Conservation (phyloP, 495 filamentous ascomycete genomes). For the Friedmanniomyces endolithicus region DNA sequence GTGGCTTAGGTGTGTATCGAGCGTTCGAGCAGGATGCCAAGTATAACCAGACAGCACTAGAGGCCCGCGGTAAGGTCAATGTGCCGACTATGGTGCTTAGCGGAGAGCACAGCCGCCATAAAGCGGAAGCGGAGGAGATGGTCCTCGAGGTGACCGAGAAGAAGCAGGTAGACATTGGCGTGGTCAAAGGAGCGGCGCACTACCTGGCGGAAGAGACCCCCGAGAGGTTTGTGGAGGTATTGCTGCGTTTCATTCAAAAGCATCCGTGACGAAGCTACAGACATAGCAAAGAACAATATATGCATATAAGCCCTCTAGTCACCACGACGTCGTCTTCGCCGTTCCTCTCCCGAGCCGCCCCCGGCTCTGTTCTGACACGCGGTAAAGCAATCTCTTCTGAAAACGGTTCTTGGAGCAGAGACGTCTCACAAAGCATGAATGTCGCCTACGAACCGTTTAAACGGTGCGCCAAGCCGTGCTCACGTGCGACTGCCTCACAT, state of each 20-base stretch:
- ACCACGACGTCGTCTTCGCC: too few relatives aligned
- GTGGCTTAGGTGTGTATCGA: constrained; percentile 32
- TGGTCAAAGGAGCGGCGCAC: constrained; percentile 28
- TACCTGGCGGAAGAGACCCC: constrained; percentile 33
- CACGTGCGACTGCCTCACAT: too few relatives aligned
- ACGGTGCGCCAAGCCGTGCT: too few relatives aligned
- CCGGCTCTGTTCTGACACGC: too few relatives aligned
- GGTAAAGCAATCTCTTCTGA: too few relatives aligned
- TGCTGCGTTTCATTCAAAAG: constrained; percentile 16
- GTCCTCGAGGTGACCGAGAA: neutral
- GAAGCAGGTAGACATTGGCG: constrained; percentile 8
- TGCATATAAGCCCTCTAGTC: too few relatives aligned
- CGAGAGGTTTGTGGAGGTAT: constrained; percentile 25
- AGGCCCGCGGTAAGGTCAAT: constrained; percentile 31
- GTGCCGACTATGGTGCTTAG: constrained; percentile 30
- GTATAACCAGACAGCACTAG: constrained; percentile 28
- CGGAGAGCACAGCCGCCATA: constrained; percentile 20
- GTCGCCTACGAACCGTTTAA: too few relatives aligned
- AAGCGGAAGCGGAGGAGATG: neutral
- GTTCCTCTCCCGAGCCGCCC: too few relatives aligned
- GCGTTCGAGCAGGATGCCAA: constrained; percentile 34
- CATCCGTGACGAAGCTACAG: neutral
- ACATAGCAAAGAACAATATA: neutral
- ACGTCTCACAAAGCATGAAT: too few relatives aligned
- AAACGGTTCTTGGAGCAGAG: too few relatives aligned